Base-by-base conservation (phyloP, 129 eudicot genomes). In the Sambucus nigra region DNA sequence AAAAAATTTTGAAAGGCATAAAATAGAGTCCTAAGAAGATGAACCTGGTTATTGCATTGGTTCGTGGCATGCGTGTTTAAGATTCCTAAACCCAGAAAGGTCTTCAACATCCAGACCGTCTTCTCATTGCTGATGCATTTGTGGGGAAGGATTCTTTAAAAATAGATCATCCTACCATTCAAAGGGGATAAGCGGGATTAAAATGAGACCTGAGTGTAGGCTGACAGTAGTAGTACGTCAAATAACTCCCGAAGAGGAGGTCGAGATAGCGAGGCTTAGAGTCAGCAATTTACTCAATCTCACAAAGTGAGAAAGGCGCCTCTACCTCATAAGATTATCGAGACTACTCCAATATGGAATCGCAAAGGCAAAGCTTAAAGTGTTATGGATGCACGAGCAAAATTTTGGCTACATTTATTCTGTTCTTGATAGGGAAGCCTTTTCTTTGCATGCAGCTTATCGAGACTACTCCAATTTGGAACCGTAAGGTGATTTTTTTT, bases 1-100 rank as follows among this genome's bases (percentile, higher is more conserved):
- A n/a, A n/a, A n/a, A n/a, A n/a, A n/a, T n/a, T n/a, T n/a, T n/a
- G n/a, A n/a, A n/a, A n/a, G n/a, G n/a, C n/a, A n/a, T n/a, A n/a
- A n/a, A n/a, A 53, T 79, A 89, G 98, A 89, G 98, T 65, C 98
- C 98, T 33, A 89, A 89, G 73, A 89, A 89, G 94, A 81, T 89
- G 55, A 89, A 89, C 75, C 77, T 89, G 79, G 98, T 85, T 47
- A 95, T 95, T 57, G 80, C 88, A 38, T 76, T 89, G 71, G 81
- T 89, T 23, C 95, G 98, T 63, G 98, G 98, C 42, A 89, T 89
- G 98, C 98, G 94, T 25, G 98, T 85, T 31, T 95, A 89, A 71
- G 98, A 59, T 45, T 18, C 48, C 18, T 42, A 13, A 20, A 13
- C 16, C 1, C 48, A 42, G 48, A 42, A 42, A 40, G 16, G 19